Base-by-base conservation (phyloP, 2,329 filamentous ascomycete species). In the Colletotrichum sp. region DNA sequence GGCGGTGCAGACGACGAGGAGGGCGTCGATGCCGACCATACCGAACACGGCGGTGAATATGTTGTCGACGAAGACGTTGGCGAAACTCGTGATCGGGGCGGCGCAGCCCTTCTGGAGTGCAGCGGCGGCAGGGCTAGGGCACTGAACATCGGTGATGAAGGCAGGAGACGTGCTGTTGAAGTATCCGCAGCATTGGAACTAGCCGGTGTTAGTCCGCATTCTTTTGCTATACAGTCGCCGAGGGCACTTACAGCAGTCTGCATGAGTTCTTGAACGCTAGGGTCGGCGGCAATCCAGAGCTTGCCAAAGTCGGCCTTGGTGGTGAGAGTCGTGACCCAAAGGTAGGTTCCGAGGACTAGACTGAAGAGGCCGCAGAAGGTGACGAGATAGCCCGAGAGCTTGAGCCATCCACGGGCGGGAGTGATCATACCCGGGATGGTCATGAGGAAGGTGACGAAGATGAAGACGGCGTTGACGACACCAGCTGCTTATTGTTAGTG, bases 111-210 rank as follows among this genome's bases (percentile, higher is more conserved):
- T 89, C 82, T 93, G 90, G 44, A 94, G 88, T 16, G 93, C 92
- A 3, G 95, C 94, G 48, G 93, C 90, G 4, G 94, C 91, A 8
- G 93, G 91, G 81, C 92, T 95, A 12, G 92, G 89, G 83, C 95
- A 97, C 3, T 89, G 91, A 8, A 84, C 78, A 80, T 96, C 93
- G 72, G 90, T 92, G 78, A 95, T 88, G 82, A 96, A 96, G 68
- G 93, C 92, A 13, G 94, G 93, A 15, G 91, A 89, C 6, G 92
- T 93, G 83, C 90, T 92, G 85, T 96, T 95, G 79, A 91, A 86
- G 86, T 95, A 97, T 77, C 95, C 95, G 80, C 95, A 97, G 90
- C 95, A 97, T 80, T 91, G 83, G 83, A 96, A 96, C 92, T 95
- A 81, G 32, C 15, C 30, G 13, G 18, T n/a, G 80, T 79, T 36